Evolutionary conservation across 495 filamentous ascomycete species (phyloP), one percentile per base, ranked within the genome.

Genomic region (Parachaetomium inaequale): DNA sequence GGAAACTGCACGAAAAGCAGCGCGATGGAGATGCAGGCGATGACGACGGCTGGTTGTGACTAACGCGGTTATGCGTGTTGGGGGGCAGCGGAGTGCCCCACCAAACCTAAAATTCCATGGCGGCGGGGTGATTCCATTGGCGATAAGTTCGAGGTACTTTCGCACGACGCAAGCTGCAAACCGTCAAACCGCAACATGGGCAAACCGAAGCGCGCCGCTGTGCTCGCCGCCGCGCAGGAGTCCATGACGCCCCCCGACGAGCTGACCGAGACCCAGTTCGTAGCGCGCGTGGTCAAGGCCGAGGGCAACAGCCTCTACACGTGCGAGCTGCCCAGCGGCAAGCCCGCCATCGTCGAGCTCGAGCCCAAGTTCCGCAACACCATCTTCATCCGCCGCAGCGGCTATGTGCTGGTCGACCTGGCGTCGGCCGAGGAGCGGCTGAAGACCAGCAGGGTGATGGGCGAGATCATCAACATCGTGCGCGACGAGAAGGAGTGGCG

Each of bases 381-480:
- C 15, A 88, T 97, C 63, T 96, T 92, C 89, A 87, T 97, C 70
- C 89, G 87, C 66, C 86, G 90, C 3, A 88, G 91, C 10, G 90
- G 91, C 0, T 97, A 88, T 73, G 91, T 97, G 25, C 73, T 97
- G 19, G 81, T 97, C 23, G 90, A 97, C 62, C 85, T 86, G 31
- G 79, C 81, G 32, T 72, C 72, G 2, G 79, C 84, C 11, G 81
- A 87, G 29, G 81, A 88, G 38, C 84, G 84, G 28, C 82, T 81
- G n/a, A 80, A 87, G 53, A 84, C 86, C 29, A 93, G 91, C 67
- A 93, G 90, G 76, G 81, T 96, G 10, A 80, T 83, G 51, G 94
- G 93, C 17, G 90, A 96, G 74, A 96, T 98, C 70, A 81, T 95
- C 67, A 96, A 96, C 71, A 85, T 98, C 12, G 92, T 98, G 42